Conservation (phyloP, 805 yeast genomes). For the Spathaspora girioi region DNA sequence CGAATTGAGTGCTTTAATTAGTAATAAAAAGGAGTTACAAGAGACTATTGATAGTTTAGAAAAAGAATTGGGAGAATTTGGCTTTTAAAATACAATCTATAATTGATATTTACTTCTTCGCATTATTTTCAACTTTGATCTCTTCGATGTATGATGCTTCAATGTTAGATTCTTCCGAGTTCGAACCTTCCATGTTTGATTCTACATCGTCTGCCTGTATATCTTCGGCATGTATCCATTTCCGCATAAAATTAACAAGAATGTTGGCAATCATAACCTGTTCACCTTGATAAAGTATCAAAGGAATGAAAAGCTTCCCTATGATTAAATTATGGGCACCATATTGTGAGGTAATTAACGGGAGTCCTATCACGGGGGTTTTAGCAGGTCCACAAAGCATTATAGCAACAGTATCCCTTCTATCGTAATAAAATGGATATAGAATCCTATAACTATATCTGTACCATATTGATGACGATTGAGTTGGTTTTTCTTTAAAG, state of each 20-base stretch:
- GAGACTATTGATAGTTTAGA: constrained; percentile 46
- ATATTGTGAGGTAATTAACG: constrained; percentile 73
- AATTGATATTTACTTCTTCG: neutral
- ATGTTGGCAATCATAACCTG: constrained; percentile 82
- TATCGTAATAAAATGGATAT: constrained; percentile 66
- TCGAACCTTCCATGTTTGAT: too few species aligned
- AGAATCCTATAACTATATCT: constrained; percentile 39
- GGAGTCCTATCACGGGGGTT: constrained; percentile 89
- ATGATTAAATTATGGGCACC: constrained; percentile 57
- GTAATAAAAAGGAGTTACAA: constrained; percentile 55
- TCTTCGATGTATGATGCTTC: constrained; percentile 24
- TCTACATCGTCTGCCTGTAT: constrained; percentile 10
- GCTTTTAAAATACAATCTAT: constrained; percentile 16
- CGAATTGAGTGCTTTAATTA: constrained; percentile 59
- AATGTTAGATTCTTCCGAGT: neutral
- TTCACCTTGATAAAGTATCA: constrained; percentile 82
- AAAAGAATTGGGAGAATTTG: constrained; percentile 51
- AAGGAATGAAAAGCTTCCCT: constrained; percentile 73
- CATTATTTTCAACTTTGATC: constrained; percentile 9
- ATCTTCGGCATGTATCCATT: constrained; percentile 57
- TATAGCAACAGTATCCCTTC: constrained; percentile 70
- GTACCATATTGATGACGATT: constrained; percentile 43
- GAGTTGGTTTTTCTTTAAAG: constrained; percentile 46
- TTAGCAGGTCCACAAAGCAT: constrained; percentile 91
- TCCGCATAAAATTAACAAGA: constrained; percentile 59